Evolutionary conservation across 768 basidiomycete species (phyloP), one percentile per base, ranked within the genome.

Genomic region (Calocera viscosa): DNA sequence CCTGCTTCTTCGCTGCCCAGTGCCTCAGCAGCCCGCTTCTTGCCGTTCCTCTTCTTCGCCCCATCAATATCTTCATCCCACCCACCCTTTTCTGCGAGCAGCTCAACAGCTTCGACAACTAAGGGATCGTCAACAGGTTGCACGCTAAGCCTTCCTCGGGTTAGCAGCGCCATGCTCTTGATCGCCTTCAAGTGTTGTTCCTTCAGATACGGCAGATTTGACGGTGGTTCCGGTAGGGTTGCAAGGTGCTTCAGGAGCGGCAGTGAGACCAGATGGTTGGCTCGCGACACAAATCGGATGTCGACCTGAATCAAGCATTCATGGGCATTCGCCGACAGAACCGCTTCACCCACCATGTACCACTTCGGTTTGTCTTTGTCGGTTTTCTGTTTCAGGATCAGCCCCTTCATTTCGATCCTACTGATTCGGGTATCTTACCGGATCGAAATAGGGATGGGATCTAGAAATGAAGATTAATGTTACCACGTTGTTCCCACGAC

Each of bases 91-190:
- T 84, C 80, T 0, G 90, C 87, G 64, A 97, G 74, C 64, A 75
- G 69, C 19, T 78, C 72, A 11, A 94, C 81, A 0, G 82, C 81
- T 32, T 81, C 77, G 83, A 86, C 95, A 2, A 90, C 86, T 10
- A 75, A 78, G 19, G 43, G 43, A 67, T 82, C 78, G 26, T 81
- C 78, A 0, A 93, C 91, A 2, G 85, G 82, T 75, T 97, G 94
- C 1, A 97, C 92, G 73, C 91, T 94, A 47, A 96, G 80, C 65
- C 94, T 79, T 2, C 93, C 91, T 19, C 89, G 82, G 14, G 81
- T 87, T 16, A 95, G 82, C 24, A 97, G 78, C 64, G 86, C 82
- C 91, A 94, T 94, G 10, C 73, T 88, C 87, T 73, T 65, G 26
- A 74, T 68, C 47, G 69, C 47, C 41, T 38, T 22, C 34, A 67